Base-by-base conservation (phyloP, 2,329 filamentous ascomycete species). In the Myriosclerotinia duriaeana region DNA sequence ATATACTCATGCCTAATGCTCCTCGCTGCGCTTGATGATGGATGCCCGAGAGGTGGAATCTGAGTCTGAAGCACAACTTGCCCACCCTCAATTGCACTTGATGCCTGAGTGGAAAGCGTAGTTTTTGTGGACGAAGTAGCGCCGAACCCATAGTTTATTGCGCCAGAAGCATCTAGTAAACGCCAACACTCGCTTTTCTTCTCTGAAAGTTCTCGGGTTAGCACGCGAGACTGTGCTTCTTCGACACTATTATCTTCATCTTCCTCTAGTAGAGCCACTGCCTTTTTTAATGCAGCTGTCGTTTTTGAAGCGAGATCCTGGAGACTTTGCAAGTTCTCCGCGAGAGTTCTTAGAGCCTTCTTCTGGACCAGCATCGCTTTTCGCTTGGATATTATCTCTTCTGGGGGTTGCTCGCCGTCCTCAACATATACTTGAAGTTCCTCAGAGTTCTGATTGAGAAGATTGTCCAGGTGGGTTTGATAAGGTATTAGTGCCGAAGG, bases 21-120 rank as follows among this genome's bases (percentile, higher is more conserved):
- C 20, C 36, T 38, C 5, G 46, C n/a, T 26, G 20, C 20, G n/a
- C 48, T 46, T n/a, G 38, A 46, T 22, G 65, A 55, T 20, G 22
- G 40, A 48, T 22, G n/a, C 14, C 52, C 48, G 36, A 55, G 44
- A 42, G 65, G n/a, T 14, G 22, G 66, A 46, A 52, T 36, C 50
- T 69, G 67, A 5, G 75, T 76, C 54, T 76, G 74, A 42, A 71
- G 64, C 22, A 76, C 71, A 30, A 76, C 64, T 60, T 76, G 75
- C 62, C 72, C 67, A 68, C 72, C 74, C 14, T 68, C 66, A 60
- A 68, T 64, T 15, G 67, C 70, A 66, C 73, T 74, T 20, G 72
- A 70, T 15, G 38, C 30, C 54, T 65, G 67, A 22, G 68, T 67
- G 11, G 65, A 52, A 7, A 66, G 30, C 26, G 68, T 64, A n/a